Evolutionary conservation across 495 filamentous ascomycete species (phyloP).

Genomic region (Penicillium nucicola): DNA sequence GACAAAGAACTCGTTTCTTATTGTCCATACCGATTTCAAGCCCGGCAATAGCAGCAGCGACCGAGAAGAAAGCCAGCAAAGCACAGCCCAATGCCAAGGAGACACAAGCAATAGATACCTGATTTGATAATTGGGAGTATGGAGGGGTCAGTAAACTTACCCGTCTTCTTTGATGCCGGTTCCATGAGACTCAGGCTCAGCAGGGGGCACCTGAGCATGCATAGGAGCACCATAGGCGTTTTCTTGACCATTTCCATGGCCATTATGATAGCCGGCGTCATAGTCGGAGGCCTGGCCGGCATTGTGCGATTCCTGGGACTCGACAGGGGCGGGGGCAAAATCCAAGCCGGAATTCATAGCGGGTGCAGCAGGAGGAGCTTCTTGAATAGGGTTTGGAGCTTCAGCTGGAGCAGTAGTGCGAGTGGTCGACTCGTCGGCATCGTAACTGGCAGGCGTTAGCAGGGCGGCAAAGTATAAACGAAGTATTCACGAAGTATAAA

Average conservation of each 20-base stretch:
- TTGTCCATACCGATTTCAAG: background rate
- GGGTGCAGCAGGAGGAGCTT: conserved; percentile 14
- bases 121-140: conserved; percentile 12
- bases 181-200: conserved; percentile 39
- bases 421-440: conserved; percentile 69
- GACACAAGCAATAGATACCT: background rate
- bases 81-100: conserved; percentile 5
- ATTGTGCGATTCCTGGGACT: conserved; percentile 27
- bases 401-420: conserved; percentile 35
- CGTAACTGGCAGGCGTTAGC: conserved; percentile 60
- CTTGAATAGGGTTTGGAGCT: conserved; percentile 24
- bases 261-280: conserved; percentile 46
- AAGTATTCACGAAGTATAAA: background rate
- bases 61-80: conserved; percentile 1
- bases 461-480: background rate
- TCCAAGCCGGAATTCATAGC: conserved; percentile 21
- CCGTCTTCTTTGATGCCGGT: conserved; percentile 95
- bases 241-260: conserved; percentile 63
- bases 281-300: conserved; percentile 40
- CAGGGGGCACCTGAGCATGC: conserved; percentile 26
- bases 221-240: conserved; percentile 50
- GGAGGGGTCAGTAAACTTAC: conserved; percentile 63
- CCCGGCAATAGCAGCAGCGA: conserved; percentile 15
- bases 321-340: conserved; percentile 42
- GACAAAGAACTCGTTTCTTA: background rate